Conservation (phyloP, 2,329 filamentous ascomycete species). For the Chaetomium sp. region DNA sequence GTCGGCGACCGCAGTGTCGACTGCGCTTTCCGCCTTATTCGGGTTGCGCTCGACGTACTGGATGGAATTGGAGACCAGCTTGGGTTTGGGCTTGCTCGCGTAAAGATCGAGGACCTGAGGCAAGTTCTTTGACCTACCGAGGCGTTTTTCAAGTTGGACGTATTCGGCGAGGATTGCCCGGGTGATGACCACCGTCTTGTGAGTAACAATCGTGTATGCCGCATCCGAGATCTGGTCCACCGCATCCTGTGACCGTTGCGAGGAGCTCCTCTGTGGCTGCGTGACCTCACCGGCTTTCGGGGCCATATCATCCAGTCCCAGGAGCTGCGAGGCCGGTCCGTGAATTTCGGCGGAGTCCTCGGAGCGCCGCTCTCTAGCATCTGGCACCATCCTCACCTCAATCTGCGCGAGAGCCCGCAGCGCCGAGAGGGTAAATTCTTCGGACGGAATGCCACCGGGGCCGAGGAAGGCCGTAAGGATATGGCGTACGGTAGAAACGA, state of each 20-base stretch:
- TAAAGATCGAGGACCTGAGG: constrained; percentile 81
- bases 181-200: constrained; percentile 80
- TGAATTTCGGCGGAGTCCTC: constrained; percentile 41
- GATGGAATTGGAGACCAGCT: constrained; percentile 60
- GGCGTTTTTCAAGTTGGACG: constrained; percentile 71
- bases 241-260: constrained; percentile 41
- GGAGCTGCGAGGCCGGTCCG: constrained; percentile 38
- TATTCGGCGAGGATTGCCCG: constrained; percentile 72
- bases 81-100: constrained; percentile 76
- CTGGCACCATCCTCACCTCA: constrained; percentile 41
- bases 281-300: constrained; percentile 24
- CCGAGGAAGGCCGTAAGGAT: constrained; percentile 49
- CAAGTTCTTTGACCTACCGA: constrained; percentile 74
- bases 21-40: constrained; percentile 68
- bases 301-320: constrained; percentile 31
- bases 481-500: constrained; percentile 47
- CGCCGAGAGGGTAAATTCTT: constrained; percentile 47
- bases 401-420: constrained; percentile 50
- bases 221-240: constrained; percentile 57
- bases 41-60: constrained; percentile 66
- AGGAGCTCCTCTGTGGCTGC: constrained; percentile 7
- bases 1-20: constrained; percentile 70
- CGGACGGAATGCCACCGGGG: constrained; percentile 49
- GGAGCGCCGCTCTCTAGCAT: constrained; percentile 47
- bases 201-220: constrained; percentile 70